Conservation (phyloP, 345 rosid species). For the Gossypium thurberi region DNA sequence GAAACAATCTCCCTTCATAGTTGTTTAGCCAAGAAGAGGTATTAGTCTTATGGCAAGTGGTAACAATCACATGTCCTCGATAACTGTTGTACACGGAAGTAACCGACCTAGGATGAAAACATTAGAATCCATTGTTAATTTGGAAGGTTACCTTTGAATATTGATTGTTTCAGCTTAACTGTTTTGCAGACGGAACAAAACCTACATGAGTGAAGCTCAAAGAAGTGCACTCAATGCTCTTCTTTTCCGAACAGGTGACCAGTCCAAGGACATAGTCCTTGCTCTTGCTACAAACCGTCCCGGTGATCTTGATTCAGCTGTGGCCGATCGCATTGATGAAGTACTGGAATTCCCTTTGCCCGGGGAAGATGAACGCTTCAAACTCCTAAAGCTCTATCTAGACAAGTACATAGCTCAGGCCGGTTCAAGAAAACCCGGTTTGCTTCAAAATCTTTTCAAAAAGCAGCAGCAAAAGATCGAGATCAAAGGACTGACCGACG, state of each 20-base stretch:
- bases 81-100: background rate
- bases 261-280: slow-evolving; percentile 92
- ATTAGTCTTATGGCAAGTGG: background rate
- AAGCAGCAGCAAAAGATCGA: slow-evolving; percentile 66
- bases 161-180: slow-evolving; percentile 9
- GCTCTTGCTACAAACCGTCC: slow-evolving; percentile 98
- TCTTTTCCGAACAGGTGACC: slow-evolving; percentile 96
- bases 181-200: slow-evolving; percentile 77
- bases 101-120: background rate
- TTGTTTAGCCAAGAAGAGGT: background rate
- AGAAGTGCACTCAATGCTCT: slow-evolving; percentile 95
- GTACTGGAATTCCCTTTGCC: slow-evolving; percentile 90
- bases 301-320: slow-evolving; percentile 96
- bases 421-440: slow-evolving; percentile 48
- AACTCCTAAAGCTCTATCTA: slow-evolving; percentile 84
- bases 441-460: slow-evolving; percentile 50
- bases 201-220: slow-evolving; percentile 98
- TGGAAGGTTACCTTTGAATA: background rate
- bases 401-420: slow-evolving; percentile 78
- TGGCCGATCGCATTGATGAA: slow-evolving; percentile 89
- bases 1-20: background rate
- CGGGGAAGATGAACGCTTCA: slow-evolving; percentile 71
- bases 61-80: background rate
- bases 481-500: slow-evolving; percentile 68
- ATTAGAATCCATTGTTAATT: background rate